These are phyloP conservation scores for Yamadazyma trypodendri DNA, from an alignment of 1,139 yeast genomes.

Conservation along the genomic window DNA sequence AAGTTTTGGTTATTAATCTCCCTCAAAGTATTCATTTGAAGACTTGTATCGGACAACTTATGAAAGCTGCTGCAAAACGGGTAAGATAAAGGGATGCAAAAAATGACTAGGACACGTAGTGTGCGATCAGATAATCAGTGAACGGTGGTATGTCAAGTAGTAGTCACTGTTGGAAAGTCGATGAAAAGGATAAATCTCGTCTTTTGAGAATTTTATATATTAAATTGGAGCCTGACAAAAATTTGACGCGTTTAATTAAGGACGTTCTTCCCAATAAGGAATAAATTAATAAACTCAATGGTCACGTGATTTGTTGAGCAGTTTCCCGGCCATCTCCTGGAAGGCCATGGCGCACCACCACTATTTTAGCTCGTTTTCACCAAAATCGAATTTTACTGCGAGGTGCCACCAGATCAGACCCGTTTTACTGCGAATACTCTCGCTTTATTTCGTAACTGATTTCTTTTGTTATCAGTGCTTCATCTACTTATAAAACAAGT, in stretches of 20 bases:
- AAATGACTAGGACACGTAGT: not conserved
- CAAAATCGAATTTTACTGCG: too few species aligned
- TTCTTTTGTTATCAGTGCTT: not conserved
- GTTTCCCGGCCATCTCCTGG: not conserved
- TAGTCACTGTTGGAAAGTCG: not conserved
- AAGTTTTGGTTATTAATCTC: slow-evolving; percentile 2
- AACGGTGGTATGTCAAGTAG: not conserved
- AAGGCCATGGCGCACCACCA: too few species aligned
- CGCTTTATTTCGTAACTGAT: not conserved
- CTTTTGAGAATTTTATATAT: not conserved
- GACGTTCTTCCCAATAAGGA: slow-evolving; percentile 6
- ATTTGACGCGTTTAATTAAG: slow-evolving; percentile 13
- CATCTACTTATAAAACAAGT: not conserved
- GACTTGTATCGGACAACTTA: not conserved
- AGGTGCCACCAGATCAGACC: too few species aligned
- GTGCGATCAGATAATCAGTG: not conserved
- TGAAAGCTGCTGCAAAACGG: not conserved
- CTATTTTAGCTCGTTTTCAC: too few species aligned
- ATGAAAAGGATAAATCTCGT: slow-evolving; percentile 4
- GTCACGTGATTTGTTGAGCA: not conserved
- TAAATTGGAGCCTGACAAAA: slow-evolving; percentile 2
- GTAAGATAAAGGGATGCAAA: not conserved
- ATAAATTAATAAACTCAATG: not conserved
- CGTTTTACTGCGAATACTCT: not conserved
- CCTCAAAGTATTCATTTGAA: slow-evolving; percentile 5